These are phyloP conservation scores for Boletales sp. DNA, from an alignment of 768 basidiomycete genomes.

Conservation along the genomic window DNA sequence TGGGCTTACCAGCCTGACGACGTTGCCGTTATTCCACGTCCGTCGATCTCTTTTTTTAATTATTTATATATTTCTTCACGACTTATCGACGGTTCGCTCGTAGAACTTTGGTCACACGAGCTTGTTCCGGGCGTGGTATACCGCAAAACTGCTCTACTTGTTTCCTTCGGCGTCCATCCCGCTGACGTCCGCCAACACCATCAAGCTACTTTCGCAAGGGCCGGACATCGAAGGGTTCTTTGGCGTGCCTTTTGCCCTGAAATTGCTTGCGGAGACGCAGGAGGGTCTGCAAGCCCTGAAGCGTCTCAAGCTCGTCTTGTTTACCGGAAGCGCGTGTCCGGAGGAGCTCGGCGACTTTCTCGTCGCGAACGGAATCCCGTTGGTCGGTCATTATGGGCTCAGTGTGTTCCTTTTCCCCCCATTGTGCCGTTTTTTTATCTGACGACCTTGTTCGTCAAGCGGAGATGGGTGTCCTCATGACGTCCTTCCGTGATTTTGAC, in stretches of 20 bases:
- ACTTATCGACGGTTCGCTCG: not conserved
- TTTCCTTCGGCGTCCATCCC: constrained; percentile 40
- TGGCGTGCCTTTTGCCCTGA: constrained; percentile 37
- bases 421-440: too few species aligned
- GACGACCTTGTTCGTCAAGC: not conserved
- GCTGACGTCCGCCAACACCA: constrained; percentile 43
- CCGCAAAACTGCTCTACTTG: constrained; percentile 39
- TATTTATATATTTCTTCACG: too few species aligned
- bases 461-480: constrained; percentile 41
- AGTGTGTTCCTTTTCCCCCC: constrained; percentile 28
- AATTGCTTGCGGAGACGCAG: constrained; percentile 46
- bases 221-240: constrained; percentile 31
- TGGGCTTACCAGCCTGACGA: constrained; percentile 18
- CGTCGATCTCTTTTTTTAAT: constrained; percentile 2
- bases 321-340: constrained; percentile 51
- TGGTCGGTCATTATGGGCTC: constrained; percentile 48
- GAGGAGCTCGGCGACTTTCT: constrained; percentile 52
- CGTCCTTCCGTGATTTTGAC: constrained; percentile 44
- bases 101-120: constrained; percentile 23
- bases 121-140: constrained; percentile 42
- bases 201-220: constrained; percentile 34
- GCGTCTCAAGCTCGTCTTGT: constrained; percentile 45
- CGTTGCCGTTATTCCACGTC: constrained; percentile 34
- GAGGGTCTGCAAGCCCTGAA: constrained; percentile 42
- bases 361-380: constrained; percentile 43